A percentile compares a stretch with the other conserved stretches of the same genome.
These are phyloP conservation scores for Clitoria ternatea DNA, from an alignment of 306 rosid genomes.

Conservation along the genomic window DNA sequence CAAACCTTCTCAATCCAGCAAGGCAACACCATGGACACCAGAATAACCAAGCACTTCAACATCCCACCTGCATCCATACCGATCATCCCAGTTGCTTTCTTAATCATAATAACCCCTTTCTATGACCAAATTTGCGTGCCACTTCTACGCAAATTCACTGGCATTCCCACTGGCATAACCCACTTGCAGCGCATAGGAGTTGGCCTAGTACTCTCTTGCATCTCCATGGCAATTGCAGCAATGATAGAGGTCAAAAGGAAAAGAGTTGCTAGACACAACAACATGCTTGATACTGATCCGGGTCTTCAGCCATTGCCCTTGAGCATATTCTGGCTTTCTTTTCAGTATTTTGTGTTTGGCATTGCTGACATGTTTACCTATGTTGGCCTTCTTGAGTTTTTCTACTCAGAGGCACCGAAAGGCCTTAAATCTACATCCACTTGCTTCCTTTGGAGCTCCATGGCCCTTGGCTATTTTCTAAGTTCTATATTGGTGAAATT, in stretches of 20 bases:
- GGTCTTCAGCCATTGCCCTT: constrained; percentile 58
- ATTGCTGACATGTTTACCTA: constrained; percentile 90
- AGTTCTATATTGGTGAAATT: constrained; percentile 66
- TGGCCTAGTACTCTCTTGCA: constrained; percentile 66
- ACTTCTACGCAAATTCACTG: constrained; percentile 49
- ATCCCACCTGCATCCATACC: constrained; percentile 87
- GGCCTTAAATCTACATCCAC: constrained; percentile 67
- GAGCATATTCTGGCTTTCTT: constrained; percentile 77
- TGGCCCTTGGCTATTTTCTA: constrained; percentile 78
- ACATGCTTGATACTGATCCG: constrained; percentile 72
- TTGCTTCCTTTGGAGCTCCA: constrained; percentile 80
- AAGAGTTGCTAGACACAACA: constrained; percentile 52
- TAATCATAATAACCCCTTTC: constrained; percentile 54
- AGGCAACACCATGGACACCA: constrained; percentile 70
- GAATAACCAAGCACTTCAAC: constrained; percentile 40
- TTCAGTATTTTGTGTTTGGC: constrained; percentile 82
- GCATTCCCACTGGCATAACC: constrained; percentile 65
- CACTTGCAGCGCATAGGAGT: constrained; percentile 82
- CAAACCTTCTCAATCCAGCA: constrained; percentile 89
- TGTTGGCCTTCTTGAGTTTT: constrained; percentile 80
- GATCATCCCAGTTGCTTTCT: constrained; percentile 63
- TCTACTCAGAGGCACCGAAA: constrained; percentile 84
- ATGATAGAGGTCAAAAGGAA: constrained; percentile 63
- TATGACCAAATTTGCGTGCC: constrained; percentile 65
- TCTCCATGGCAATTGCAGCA: constrained; percentile 81